Evolutionary conservation across 2,329 filamentous ascomycete species (phyloP).

Genomic region (Fusarium papillatum): DNA sequence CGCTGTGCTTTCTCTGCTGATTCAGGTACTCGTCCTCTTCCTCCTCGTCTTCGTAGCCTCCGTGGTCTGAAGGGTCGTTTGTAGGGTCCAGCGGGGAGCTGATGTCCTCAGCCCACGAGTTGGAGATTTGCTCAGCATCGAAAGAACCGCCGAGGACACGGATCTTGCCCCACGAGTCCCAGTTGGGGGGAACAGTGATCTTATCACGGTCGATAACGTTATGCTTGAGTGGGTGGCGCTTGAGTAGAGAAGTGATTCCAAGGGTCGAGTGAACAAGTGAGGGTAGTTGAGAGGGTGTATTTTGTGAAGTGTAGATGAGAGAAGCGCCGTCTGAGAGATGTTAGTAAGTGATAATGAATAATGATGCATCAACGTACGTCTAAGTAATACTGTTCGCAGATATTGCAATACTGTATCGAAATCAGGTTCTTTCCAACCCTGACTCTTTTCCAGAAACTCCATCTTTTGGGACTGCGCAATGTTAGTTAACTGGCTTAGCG

Average conservation of each 20-base stretch:
- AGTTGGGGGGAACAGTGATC: slow-evolving; percentile 94
- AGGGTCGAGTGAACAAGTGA: slow-evolving; percentile 88
- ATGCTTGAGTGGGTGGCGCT: slow-evolving; percentile 84
- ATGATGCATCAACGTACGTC: slow-evolving; percentile 65
- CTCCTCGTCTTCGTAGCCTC: slow-evolving; percentile 38
- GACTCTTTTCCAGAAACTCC: slow-evolving; percentile 88
- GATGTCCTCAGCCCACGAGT: slow-evolving; percentile 89
- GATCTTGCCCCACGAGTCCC: slow-evolving; percentile 99
- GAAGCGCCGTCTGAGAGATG: slow-evolving; percentile 78
- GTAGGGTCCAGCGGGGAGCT: slow-evolving; percentile 63
- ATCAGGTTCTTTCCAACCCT: slow-evolving; percentile 94
- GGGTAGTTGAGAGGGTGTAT: slow-evolving; percentile 81
- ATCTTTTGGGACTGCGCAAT: slow-evolving; percentile 82
- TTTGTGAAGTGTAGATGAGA: slow-evolving; percentile 86
- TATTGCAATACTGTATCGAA: slow-evolving; percentile 98
- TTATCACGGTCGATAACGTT: slow-evolving; percentile 96
- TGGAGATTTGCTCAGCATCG: slow-evolving; percentile 88
- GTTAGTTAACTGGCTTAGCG: slow-evolving; percentile 38
- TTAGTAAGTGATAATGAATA: slow-evolving; percentile 35
- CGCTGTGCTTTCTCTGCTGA: slow-evolving; percentile 61
- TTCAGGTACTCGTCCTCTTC: slow-evolving; percentile 35
- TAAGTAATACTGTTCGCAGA: slow-evolving; percentile 88
- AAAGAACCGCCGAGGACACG: slow-evolving; percentile 92
- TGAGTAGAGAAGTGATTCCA: slow-evolving; percentile 86
- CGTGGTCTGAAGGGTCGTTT: slow-evolving; percentile 41